These are phyloP conservation scores for Aspergillus wentii DNA, from an alignment of 495 filamentous ascomycete species.

Conservation along the genomic window DNA sequence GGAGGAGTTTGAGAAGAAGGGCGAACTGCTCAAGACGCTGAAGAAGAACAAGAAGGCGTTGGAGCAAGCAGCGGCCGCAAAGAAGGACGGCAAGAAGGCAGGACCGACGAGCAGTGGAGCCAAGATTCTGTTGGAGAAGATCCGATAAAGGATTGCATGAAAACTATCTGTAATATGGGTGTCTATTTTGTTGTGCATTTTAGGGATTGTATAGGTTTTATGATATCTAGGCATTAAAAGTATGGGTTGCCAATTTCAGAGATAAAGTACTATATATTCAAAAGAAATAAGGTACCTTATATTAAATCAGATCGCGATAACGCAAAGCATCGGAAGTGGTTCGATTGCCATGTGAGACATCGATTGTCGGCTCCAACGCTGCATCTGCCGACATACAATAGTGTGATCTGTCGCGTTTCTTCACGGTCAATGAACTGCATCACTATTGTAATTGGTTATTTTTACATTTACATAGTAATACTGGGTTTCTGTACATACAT, in stretches of 20 bases:
- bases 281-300: neutral
- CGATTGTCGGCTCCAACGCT: too few species aligned
- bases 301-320: conserved; percentile 4
- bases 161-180: too few species aligned
- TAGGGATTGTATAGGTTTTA: conserved; percentile 6
- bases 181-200: too few species aligned
- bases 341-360: too few species aligned
- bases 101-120: conserved; percentile 38
- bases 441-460: neutral
- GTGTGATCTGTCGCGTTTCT: too few species aligned
- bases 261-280: neutral
- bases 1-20: conserved; percentile 64
- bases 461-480: too few species aligned
- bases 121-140: conserved; percentile 41
- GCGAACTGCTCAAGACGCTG: conserved; percentile 59
- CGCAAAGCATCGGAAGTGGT: too few species aligned
- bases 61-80: conserved; percentile 32
- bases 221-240: conserved; percentile 3
- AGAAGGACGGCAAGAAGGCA: conserved; percentile 32
- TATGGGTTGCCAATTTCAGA: too few species aligned
- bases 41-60: conserved; percentile 52
- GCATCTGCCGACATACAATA: too few species aligned
- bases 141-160: conserved; percentile 21
- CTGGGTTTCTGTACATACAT: too few species aligned
- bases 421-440: neutral